A percentile compares a stretch with the other conserved stretches of the same genome.
phyloP scores from a whole-genome alignment of 2,329 filamentous ascomycete species.

The Alternaria triticina region DNA sequence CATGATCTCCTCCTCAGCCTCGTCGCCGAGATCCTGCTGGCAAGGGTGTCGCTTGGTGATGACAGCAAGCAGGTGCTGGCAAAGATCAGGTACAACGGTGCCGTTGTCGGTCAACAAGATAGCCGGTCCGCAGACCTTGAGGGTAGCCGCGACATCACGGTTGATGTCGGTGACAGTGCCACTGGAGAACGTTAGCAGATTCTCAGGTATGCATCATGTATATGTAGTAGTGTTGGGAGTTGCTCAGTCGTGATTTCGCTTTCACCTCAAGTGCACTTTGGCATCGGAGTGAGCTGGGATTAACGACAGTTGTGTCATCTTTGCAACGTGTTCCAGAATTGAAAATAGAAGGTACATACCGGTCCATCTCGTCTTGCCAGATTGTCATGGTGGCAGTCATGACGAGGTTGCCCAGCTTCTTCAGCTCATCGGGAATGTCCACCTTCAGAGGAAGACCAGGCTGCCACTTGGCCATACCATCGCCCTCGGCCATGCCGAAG shows the following conservation, averaged over 20 bases:
- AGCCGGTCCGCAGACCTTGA: conserved; percentile 89
- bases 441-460: conserved; percentile 84
- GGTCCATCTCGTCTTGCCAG: conserved; percentile 90
- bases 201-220: conserved; percentile 10
- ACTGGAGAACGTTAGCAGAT: conserved; percentile 55
- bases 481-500: conserved; percentile 84
- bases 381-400: conserved; percentile 82
- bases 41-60: conserved; percentile 91
- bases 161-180: conserved; percentile 93
- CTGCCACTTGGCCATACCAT: conserved; percentile 81
- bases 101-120: conserved; percentile 74
- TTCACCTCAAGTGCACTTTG: conserved; percentile 86
- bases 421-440: conserved; percentile 77
- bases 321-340: conserved; percentile 28
- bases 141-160: conserved; percentile 85
- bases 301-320: conserved; percentile 89
- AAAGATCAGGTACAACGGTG: conserved; percentile 72
- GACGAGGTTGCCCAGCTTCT: conserved; percentile 85
- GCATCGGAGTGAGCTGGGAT: conserved; percentile 99
- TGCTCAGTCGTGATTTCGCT: conserved; percentile 67
- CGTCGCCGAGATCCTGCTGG: conserved; percentile 87
- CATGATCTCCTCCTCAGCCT: conserved; percentile 69
- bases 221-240: conserved; percentile 52
- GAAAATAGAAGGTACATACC: conserved; percentile 68
- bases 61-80: conserved; percentile 76